Percentiles rank a stretch among this genome's conserved stretches.
These are phyloP conservation scores for Botrytis paeoniae DNA, from an alignment of 2,329 filamentous ascomycete species.

Conservation along the genomic window DNA sequence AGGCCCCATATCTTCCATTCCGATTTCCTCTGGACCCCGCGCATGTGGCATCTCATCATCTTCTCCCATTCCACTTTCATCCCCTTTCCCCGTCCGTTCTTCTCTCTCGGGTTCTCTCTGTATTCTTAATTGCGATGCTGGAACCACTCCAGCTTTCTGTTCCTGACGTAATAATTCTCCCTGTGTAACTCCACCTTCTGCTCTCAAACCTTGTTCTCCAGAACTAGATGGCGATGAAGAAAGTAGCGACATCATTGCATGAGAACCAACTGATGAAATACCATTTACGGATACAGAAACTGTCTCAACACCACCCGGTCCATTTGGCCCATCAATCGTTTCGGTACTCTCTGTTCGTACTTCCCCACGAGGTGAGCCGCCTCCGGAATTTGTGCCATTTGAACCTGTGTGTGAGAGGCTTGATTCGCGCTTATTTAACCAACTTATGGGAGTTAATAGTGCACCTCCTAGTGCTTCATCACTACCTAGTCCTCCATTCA, in stretches of 20 bases:
- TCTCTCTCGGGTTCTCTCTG: conserved; percentile 33
- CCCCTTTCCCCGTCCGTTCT: neutral
- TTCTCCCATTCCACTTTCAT: conserved; percentile 41
- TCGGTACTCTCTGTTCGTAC: conserved; percentile 72
- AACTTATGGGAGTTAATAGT: conserved; percentile 88
- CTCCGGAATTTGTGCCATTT: conserved; percentile 12
- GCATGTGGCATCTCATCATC: conserved; percentile 72
- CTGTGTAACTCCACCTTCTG: conserved; percentile 64
- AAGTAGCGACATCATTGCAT: conserved; percentile 37
- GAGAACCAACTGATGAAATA: conserved; percentile 49
- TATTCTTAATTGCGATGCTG: conserved; percentile 55
- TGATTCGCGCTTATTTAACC: conserved; percentile 56
- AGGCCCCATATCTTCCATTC: conserved; percentile 80
- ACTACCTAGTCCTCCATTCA: conserved; percentile 57
- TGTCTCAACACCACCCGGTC: conserved; percentile 75
- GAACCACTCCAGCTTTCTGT: conserved; percentile 76
- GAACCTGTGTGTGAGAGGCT: conserved; percentile 17
- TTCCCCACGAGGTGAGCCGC: conserved; percentile 42
- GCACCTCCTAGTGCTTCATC: conserved; percentile 90
- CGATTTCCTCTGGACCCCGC: conserved; percentile 79
- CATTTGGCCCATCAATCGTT: conserved; percentile 78
- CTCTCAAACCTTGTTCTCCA: conserved; percentile 30
- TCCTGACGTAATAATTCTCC: conserved; percentile 84
- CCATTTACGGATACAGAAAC: conserved; percentile 75
- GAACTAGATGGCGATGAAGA: conserved; percentile 29